Evolutionary conservation across 192 early-diverging fungal genomes (phyloP).

Genomic region (Backusella sp.): DNA sequence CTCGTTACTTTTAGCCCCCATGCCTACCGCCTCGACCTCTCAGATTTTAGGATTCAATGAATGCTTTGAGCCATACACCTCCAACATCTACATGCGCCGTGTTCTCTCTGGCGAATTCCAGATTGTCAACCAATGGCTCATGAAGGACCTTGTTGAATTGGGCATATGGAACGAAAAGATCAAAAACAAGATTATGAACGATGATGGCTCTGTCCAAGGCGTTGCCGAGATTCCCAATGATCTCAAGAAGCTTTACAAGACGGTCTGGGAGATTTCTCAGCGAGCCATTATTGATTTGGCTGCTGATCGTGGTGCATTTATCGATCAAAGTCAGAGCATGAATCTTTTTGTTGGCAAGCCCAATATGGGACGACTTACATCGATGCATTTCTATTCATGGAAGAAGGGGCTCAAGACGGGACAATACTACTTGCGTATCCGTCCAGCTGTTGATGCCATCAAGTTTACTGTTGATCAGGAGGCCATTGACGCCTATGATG

Average conservation of each 20-base stretch:
- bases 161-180: conserved; percentile 92
- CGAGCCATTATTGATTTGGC: conserved; percentile 94
- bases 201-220: conserved; percentile 84
- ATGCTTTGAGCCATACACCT: conserved; percentile 90
- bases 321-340: conserved; percentile 94
- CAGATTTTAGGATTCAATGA: conserved; percentile 99
- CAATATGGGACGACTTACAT: conserved; percentile 90
- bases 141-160: conserved; percentile 92
- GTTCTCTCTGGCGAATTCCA: conserved; percentile 98
- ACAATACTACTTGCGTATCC: conserved; percentile 96
- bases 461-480: conserved; percentile 43
- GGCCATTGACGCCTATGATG: neutral
- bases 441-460: conserved; percentile 94
- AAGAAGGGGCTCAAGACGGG: conserved; percentile 98
- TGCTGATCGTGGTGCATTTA: conserved; percentile 94
- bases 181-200: conserved; percentile 92
- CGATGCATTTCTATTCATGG: conserved; percentile 99
- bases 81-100: conserved; percentile 96
- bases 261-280: conserved; percentile 94
- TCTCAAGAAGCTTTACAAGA: conserved; percentile 93
- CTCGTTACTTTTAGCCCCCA: conserved; percentile 92
- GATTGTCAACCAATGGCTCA: conserved; percentile 94
- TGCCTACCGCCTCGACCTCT: conserved; percentile 97
- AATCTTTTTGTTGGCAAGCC: conserved; percentile 94
- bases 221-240: conserved; percentile 78